Conservation (phyloP, 176 grass and related monocot species). For the Ampelocalamus luodianensis region DNA sequence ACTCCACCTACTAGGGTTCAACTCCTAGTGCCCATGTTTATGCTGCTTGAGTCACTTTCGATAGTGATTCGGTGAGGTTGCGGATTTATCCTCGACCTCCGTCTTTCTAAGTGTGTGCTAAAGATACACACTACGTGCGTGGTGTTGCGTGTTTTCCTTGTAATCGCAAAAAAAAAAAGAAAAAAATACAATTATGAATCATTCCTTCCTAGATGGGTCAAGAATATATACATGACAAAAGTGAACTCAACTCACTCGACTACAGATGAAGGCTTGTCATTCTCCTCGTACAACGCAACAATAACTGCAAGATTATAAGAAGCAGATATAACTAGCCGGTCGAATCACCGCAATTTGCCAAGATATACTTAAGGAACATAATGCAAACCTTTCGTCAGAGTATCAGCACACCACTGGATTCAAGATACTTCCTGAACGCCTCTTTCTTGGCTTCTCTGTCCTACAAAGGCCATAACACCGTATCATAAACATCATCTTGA, state of each 20-base stretch:
- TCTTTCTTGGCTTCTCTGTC: constrained; percentile 95
- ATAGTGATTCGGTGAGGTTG: too few relatives aligned
- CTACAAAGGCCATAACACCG: constrained; percentile 44
- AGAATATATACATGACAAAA: constrained; percentile 9
- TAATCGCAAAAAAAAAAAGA: too few relatives aligned
- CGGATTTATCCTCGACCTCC: too few relatives aligned
- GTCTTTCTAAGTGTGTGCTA: too few relatives aligned
- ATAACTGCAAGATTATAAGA: constrained; percentile 58
- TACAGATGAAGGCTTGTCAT: constrained; percentile 80
- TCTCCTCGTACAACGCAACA: constrained; percentile 88
- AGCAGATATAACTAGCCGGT: background rate
- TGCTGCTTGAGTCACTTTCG: too few relatives aligned
- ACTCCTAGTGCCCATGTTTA: too few relatives aligned
- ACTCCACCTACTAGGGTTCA: too few relatives aligned
- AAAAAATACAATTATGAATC: too few relatives aligned
- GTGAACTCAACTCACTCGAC: constrained; percentile 72
- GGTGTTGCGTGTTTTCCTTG: too few relatives aligned
- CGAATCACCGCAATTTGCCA: background rate
- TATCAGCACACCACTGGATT: constrained; percentile 95
- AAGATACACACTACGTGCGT: too few relatives aligned
- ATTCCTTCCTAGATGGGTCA: background rate
- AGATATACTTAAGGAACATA: background rate
- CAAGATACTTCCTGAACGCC: constrained; percentile 92
- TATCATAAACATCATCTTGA: background rate
- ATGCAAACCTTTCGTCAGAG: constrained; percentile 84